Conservation (phyloP, 2,329 filamentous ascomycete genomes). For the Oidium heveae region DNA sequence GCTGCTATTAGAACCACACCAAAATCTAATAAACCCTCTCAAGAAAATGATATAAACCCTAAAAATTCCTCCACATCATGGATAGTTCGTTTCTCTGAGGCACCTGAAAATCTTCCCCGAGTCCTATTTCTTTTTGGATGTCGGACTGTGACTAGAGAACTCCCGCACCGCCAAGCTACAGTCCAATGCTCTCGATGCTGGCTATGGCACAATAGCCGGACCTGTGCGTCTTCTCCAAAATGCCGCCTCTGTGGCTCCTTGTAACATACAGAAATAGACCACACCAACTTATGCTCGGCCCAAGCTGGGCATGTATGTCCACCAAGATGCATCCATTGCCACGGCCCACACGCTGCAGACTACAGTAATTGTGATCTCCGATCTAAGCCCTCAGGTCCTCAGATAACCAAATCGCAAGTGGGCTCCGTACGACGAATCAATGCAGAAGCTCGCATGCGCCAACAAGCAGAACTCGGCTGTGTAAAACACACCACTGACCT, state of each 20-base stretch:
- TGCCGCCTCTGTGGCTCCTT: not conserved
- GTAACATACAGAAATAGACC: not conserved
- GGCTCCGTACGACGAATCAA: not conserved
- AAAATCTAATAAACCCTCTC: too few species aligned
- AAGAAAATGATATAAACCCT: too few species aligned
- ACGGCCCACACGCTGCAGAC: not conserved
- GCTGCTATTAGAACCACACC: too few species aligned
- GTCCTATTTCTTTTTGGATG: too few species aligned
- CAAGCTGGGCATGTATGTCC: not conserved
- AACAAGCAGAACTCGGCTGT: too few species aligned
- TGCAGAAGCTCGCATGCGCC: too few species aligned
- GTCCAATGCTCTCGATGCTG: not conserved
- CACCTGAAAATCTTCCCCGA: too few species aligned
- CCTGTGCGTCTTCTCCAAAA: not conserved
- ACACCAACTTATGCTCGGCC: not conserved
- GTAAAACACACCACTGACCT: too few species aligned
- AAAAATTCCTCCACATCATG: too few species aligned
- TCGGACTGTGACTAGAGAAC: too few species aligned
- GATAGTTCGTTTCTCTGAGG: too few species aligned
- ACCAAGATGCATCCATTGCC: not conserved
- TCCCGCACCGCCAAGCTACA: too few species aligned
- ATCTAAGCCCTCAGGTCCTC: not conserved
- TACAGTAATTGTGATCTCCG: not conserved
- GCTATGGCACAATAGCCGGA: not conserved
- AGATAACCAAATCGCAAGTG: not conserved